phyloP scores from a whole-genome alignment of 305 asterid genomes.

The Fraxinus paxiana region DNA sequence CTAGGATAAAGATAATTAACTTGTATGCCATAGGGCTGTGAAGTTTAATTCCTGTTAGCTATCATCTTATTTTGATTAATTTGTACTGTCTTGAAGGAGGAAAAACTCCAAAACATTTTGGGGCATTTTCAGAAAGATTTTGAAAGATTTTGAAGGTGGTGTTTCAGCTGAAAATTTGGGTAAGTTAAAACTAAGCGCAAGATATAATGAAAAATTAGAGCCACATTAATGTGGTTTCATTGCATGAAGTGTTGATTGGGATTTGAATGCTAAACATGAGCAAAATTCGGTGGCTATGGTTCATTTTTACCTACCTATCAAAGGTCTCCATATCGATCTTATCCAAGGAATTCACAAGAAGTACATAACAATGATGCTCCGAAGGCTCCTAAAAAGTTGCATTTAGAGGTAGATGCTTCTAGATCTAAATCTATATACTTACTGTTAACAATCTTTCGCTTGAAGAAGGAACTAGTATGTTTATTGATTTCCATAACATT shows the following conservation, averaged over 20 bases:
- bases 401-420: slow-evolving; percentile 54
- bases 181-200: slow-evolving; percentile 39
- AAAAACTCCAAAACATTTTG: slow-evolving; percentile 74
- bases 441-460: neutral
- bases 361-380: slow-evolving; percentile 35
- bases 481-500: slow-evolving; percentile 16
- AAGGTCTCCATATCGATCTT: slow-evolving; percentile 72
- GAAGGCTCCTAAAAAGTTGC: slow-evolving; percentile 53
- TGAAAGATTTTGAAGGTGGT: slow-evolving; percentile 95
- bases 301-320: slow-evolving; percentile 88
- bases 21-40: neutral
- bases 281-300: slow-evolving; percentile 93
- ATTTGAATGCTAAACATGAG: slow-evolving; percentile 53
- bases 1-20: neutral
- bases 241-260: slow-evolving; percentile 29
- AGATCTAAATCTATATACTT: slow-evolving; percentile 1
- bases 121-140: slow-evolving; percentile 98
- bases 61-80: slow-evolving; percentile 19
- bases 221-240: slow-evolving; percentile 8
- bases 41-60: slow-evolving; percentile 2
- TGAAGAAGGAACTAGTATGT: neutral
- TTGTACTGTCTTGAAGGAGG: slow-evolving; percentile 58
- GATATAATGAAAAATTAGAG: slow-evolving; percentile 5
- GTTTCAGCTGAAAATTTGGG: slow-evolving; percentile 99
- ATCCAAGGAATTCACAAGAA: slow-evolving; percentile 53